These are phyloP conservation scores for Metschnikowia lachancei DNA, from an alignment of 805 yeast genomes.

Conservation along the genomic window DNA sequence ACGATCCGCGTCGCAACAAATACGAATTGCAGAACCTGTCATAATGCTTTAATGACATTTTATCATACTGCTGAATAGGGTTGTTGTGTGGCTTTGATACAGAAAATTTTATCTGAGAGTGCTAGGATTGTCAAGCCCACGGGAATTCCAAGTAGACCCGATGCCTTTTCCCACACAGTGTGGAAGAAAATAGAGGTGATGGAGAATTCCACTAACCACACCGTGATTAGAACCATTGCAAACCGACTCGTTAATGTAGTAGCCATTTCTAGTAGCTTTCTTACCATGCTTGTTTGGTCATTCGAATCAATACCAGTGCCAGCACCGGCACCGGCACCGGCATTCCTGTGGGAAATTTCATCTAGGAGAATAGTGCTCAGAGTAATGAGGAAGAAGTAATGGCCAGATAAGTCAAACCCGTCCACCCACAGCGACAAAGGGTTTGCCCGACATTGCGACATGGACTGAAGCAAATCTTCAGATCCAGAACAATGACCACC, in stretches of 20 bases:
- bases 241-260: neutral
- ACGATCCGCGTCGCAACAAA: no score
- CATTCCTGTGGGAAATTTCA: neutral
- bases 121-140: neutral
- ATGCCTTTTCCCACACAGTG: slow-evolving; percentile 14
- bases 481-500: slow-evolving; percentile 16
- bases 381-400: slow-evolving; percentile 16
- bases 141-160: slow-evolving; percentile 14
- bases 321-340: neutral
- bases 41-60: neutral
- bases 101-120: neutral
- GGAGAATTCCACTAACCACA: slow-evolving; percentile 16
- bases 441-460: slow-evolving; percentile 7
- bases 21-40: neutral
- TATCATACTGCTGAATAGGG: neutral
- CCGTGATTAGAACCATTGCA: slow-evolving; percentile 2
- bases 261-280: neutral
- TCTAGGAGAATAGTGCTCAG: slow-evolving; percentile 14
- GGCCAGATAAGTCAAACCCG: slow-evolving; percentile 19
- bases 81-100: neutral
- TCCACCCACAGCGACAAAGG: slow-evolving; percentile 12
- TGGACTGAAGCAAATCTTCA: neutral
- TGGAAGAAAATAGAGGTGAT: slow-evolving; percentile 19
- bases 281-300: no score
- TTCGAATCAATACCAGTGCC: neutral